Evolutionary conservation across 176 grass and related monocot genomes (phyloP), one percentile per base, ranked within the genome.

Genomic region (Carex myosuroides): DNA sequence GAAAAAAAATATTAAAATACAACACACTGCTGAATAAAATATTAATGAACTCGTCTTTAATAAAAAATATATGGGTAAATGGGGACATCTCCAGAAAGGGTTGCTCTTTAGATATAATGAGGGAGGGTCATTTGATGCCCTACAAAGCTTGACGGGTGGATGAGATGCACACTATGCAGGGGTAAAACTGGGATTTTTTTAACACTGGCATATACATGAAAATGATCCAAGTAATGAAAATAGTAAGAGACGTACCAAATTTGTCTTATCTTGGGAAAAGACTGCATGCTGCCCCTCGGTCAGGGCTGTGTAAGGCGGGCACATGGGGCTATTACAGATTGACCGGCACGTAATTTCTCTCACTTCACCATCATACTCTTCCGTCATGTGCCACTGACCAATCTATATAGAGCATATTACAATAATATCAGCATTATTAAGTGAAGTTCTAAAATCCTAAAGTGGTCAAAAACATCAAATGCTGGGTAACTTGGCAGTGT

Each of bases 291-390:
- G 96, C 86, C 91, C 93, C 89, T 99, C 96, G 29, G 96, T 99
- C 88, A 99, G 81, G 7, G 91, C 93, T 66, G 96, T 95, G 86
- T 99, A 88, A 1, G 96, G 96, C 74, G 96, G 96, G 74, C 96
- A 99, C 96, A 99, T 99, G 68, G 96, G 96, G 83, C 93, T 99
- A 64, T 87, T 88, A 69, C 96, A 99, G 78, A 95, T 89, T 77
- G 96, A 99, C 88, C 89, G 88, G 64, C 91, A 99, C 76, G 92
- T 99, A 84, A 99, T 87, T 90, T 99, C 93, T 89, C 96, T 95
- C 74, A 99, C 96, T 58, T 91, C 88, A 13, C 96, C 96, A 89
- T 99, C 93, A 85, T 99, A 99, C 80, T 99, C 96, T 50, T 95
- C 93, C 29, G 96, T 88, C 3, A 88, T 18, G 52, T 99, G 96